Evolutionary conservation across 306 rosid species (phyloP).

Genomic region (Quillaja saponaria): DNA sequence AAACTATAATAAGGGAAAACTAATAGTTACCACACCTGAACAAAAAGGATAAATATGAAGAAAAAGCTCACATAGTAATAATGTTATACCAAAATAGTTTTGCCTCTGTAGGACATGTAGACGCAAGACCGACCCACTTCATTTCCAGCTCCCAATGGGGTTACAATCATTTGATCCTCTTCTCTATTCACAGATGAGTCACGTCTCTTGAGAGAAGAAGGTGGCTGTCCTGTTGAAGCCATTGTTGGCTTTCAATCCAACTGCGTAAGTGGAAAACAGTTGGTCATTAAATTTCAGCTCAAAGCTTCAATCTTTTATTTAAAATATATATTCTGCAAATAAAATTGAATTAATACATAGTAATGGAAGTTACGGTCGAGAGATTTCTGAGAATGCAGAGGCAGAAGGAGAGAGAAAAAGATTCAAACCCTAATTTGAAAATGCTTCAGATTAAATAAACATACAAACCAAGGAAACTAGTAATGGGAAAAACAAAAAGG

Average conservation of each 20-base stretch:
- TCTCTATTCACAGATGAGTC: conserved; percentile 52
- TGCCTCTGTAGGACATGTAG: conserved; percentile 75
- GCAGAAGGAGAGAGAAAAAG: background rate
- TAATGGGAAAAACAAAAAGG: background rate
- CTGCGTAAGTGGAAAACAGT: background rate
- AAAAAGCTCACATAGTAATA: background rate
- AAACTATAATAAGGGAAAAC: conserved; percentile 36
- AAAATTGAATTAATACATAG: background rate
- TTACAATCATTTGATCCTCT: conserved; percentile 71
- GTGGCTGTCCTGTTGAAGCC: conserved; percentile 47
- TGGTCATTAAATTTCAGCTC: background rate
- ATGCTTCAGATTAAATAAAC: background rate
- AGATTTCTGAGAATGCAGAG: background rate
- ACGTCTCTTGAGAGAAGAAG: conserved; percentile 55
- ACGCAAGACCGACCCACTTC: conserved; percentile 98
- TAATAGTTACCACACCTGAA: background rate
- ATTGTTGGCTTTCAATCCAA: conserved; percentile 26
- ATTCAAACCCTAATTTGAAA: background rate
- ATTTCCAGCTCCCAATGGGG: conserved; percentile 86
- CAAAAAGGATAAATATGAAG: background rate
- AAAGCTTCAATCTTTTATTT: background rate
- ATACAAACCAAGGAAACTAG: background rate
- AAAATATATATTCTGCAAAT: no score
- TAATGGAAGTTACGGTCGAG: background rate
- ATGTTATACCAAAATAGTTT: conserved; percentile 53